Evolutionary conservation across 2,329 filamentous ascomycete species (phyloP), one percentile per base, ranked within the genome.

Genomic region (Beauveria pseudobassiana): DNA sequence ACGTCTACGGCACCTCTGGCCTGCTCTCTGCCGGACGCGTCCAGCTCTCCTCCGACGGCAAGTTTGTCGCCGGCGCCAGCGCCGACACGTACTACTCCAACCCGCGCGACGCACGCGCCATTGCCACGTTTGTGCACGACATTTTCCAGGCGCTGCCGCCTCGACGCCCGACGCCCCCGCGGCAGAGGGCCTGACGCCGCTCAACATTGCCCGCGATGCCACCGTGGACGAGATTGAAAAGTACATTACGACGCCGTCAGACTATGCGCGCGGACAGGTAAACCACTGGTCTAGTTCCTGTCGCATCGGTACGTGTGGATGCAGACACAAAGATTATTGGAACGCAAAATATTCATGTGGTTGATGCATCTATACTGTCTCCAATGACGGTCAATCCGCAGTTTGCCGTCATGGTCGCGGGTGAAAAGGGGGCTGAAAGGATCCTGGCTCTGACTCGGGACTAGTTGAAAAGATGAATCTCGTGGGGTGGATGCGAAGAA

Each of bases 1-100:
- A 84, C 68, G 70, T 84, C 5, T 84, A 84, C 70, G 81, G 81
- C 9, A 84, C 82, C 0, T 83, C 80, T 0, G 82, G 82, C 1
- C 72, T 83, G 24, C 74, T 75, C 6, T 83, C 81, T 2, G 69
- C 74, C 1, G 80, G 81, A 1, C 72, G 73, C 5, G 80, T 82
- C 3, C 67, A 74, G 7, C 73, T 82, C 0, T 67, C 71, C 3
- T 12, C 10, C 30, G 77, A 80, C 53, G 69, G 70, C 1, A 75
- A 75, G 1, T 78, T 78, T 64, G 69, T 75, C 5, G 76, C 80
- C 0, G 73, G 75, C 2, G 74, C 78, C 0, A 71, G 74, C 48
- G 64, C 65, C 2, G 74, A 74, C 22, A 71, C 80, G 61, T 82
- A 81, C 70, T 81, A 79, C 69, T 74, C 72, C 26, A 67, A 83